phyloP scores from a whole-genome alignment of 768 basidiomycete genomes.

The Leccinellum luteum region DNA sequence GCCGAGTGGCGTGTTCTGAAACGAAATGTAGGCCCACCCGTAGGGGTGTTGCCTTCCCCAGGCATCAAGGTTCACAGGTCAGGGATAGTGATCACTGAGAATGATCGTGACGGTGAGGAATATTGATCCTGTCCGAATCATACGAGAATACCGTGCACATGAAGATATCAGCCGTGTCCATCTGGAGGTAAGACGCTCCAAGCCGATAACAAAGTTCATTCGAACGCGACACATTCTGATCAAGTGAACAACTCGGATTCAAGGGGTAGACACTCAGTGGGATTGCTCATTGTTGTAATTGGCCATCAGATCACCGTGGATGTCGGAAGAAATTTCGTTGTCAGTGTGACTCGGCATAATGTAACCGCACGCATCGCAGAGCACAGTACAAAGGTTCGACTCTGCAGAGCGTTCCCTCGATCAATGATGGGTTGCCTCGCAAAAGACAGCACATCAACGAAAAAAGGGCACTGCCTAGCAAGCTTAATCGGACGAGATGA shows the following conservation, averaged over 20 bases:
- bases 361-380: too few relatives aligned
- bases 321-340: conserved; percentile 1
- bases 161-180: neutral
- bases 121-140: neutral
- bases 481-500: neutral
- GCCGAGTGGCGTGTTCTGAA: neutral
- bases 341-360: neutral
- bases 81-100: conserved; percentile 4
- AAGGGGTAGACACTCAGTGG: neutral
- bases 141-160: neutral
- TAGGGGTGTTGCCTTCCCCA: neutral
- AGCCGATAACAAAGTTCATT: neutral
- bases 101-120: neutral
- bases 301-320: neutral
- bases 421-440: neutral
- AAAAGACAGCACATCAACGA: neutral
- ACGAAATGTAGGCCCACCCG: neutral
- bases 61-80: neutral
- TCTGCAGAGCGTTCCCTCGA: neutral
- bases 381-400: too few relatives aligned
- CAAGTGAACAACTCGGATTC: neutral
- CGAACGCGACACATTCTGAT: neutral
- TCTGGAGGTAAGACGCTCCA: conserved; percentile 1
- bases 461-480: neutral
- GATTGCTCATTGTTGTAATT: neutral